These are phyloP conservation scores for Penicillium concentricum DNA, from an alignment of 2,329 filamentous ascomycete genomes.

Conservation along the genomic window DNA sequence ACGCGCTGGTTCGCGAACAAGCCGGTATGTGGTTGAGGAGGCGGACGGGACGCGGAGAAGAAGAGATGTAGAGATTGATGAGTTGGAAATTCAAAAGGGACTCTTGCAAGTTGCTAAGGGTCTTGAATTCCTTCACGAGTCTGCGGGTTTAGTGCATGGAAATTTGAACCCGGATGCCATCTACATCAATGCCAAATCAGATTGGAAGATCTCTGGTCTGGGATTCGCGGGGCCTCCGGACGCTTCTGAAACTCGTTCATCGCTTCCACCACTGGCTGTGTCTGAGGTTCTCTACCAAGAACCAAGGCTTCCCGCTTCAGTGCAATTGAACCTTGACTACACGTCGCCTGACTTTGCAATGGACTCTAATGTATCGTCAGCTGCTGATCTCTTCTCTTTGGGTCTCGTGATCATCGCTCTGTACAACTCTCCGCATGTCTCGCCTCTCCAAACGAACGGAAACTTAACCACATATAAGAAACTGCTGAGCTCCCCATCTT, in stretches of 20 bases:
- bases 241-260: slow-evolving; percentile 69
- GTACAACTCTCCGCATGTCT: slow-evolving; percentile 91
- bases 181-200: slow-evolving; percentile 92
- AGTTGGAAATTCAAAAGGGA: slow-evolving; percentile 96
- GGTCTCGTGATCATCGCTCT: slow-evolving; percentile 84
- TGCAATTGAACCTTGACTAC: slow-evolving; percentile 90
- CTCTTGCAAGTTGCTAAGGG: slow-evolving; percentile 90
- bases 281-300: slow-evolving; percentile 84
- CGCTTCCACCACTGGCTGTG: slow-evolving; percentile 75
- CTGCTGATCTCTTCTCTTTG: slow-evolving; percentile 91
- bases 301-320: slow-evolving; percentile 72
- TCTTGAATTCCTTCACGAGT: slow-evolving; percentile 92
- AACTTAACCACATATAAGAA: slow-evolving; percentile 84
- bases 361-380: slow-evolving; percentile 79
- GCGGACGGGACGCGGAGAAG: slow-evolving; percentile 69
- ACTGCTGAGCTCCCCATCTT: slow-evolving; percentile 73
- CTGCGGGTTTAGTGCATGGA: slow-evolving; percentile 87
- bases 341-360: slow-evolving; percentile 92
- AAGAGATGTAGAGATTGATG: slow-evolving; percentile 88
- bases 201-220: slow-evolving; percentile 98
- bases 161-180: slow-evolving; percentile 93
- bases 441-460: slow-evolving; percentile 77
- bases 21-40: slow-evolving; percentile 79
- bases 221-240: slow-evolving; percentile 82
- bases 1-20: slow-evolving; percentile 67